Percentiles rank a stretch among this genome's conserved stretches.
These are phyloP conservation scores for Wickerhamia fluorescens DNA, from an alignment of 805 yeast genomes.

Conservation along the genomic window DNA sequence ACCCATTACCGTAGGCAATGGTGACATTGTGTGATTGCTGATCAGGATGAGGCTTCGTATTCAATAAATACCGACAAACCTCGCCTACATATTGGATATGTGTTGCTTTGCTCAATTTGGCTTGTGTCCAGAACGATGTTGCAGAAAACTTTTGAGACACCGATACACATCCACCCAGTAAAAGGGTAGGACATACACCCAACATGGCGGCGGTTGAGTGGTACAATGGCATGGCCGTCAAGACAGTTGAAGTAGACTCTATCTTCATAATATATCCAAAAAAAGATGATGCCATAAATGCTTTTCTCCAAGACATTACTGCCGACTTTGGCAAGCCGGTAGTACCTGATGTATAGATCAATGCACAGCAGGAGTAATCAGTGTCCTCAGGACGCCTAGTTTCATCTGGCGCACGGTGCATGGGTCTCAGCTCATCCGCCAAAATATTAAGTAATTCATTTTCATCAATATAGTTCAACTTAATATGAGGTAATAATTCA, in stretches of 20 bases:
- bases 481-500: conserved; percentile 28
- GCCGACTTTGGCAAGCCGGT: conserved; percentile 95
- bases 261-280: conserved; percentile 67
- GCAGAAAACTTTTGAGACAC: conserved; percentile 79
- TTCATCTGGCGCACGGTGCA: conserved; percentile 47
- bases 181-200: conserved; percentile 66
- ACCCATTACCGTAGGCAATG: conserved; percentile 86
- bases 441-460: conserved; percentile 37
- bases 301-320: conserved; percentile 85
- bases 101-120: conserved; percentile 60
- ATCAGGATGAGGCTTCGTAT: conserved; percentile 57
- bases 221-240: conserved; percentile 92
- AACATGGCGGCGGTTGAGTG: conserved; percentile 90
- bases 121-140: conserved; percentile 85
- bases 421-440: conserved; percentile 34
- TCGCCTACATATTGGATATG: conserved; percentile 93
- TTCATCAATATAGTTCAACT: conserved; percentile 47
- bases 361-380: conserved; percentile 57
- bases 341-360: conserved; percentile 90
- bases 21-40: conserved; percentile 54
- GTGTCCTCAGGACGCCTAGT: conserved; percentile 52
- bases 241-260: conserved; percentile 47
- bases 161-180: conserved; percentile 68
- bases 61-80: conserved; percentile 77
- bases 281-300: conserved; percentile 59